Evolutionary conservation across 148 eudicot species (phyloP).

Genomic region (Vaccinium darrowii): DNA sequence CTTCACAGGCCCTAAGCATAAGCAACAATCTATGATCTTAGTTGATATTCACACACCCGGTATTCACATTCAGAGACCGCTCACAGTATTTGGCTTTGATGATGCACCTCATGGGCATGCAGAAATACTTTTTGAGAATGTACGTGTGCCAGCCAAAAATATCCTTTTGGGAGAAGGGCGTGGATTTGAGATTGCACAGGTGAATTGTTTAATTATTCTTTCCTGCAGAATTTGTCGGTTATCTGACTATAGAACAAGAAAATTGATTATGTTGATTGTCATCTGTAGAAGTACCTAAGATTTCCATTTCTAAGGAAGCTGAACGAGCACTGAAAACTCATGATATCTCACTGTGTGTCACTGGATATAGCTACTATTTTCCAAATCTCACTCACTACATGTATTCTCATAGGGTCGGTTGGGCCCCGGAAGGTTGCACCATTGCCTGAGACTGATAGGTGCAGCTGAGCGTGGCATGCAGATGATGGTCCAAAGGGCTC

Average conservation of each 20-base stretch:
- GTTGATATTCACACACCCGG: slow-evolving; percentile 87
- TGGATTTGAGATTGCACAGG: slow-evolving; percentile 99
- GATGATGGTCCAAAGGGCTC: slow-evolving; percentile 86
- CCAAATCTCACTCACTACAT: neutral
- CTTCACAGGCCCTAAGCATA: slow-evolving; percentile 75
- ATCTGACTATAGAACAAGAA: neutral
- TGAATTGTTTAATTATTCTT: slow-evolving; percentile 17
- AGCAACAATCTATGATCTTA: slow-evolving; percentile 94
- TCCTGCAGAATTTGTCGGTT: neutral
- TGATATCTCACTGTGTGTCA: neutral
- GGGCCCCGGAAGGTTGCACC: slow-evolving; percentile 98
- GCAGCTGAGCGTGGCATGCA: slow-evolving; percentile 99
- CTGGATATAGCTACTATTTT: slow-evolving; percentile 2
- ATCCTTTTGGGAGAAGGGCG: slow-evolving; percentile 94
- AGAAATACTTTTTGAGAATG: slow-evolving; percentile 75
- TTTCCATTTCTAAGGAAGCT: neutral
- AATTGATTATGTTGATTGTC: neutral
- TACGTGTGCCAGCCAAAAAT: slow-evolving; percentile 75
- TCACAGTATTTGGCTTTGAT: slow-evolving; percentile 93
- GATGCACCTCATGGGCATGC: slow-evolving; percentile 99
- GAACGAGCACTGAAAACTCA: neutral
- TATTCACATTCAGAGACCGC: slow-evolving; percentile 64
- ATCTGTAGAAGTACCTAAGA: neutral
- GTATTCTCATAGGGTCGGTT: slow-evolving; percentile 70
- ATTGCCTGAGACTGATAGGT: slow-evolving; percentile 93